Evolutionary conservation across 2,329 filamentous ascomycete genomes (phyloP), one percentile per base, ranked within the genome.

Genomic region (Exserohilum rostratum): DNA sequence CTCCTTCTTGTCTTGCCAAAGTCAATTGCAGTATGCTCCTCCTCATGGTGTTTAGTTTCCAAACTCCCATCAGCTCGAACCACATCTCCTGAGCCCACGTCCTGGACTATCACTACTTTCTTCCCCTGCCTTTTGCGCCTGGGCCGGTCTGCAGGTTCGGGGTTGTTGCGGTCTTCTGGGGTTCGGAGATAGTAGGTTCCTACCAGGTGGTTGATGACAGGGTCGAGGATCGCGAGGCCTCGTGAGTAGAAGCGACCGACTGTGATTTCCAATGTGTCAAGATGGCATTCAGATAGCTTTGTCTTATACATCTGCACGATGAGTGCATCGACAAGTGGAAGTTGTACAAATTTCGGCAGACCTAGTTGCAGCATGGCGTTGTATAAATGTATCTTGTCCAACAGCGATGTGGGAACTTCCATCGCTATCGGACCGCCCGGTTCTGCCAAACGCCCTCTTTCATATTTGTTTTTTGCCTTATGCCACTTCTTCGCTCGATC

Each of bases 361-460:
- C 54, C 62, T 1, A 68, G 49, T 17, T 68, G 65, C 2, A 65
- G 50, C 57, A 60, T 62, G 9, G 53, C 54, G 38, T 64, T 65
- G 47, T 68, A 68, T 1, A 66, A 50, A 22, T 68, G 58, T 1
- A 66, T 66, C 29, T 60, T 66, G 0, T 55, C 53, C 2, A 53
- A 30, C 7, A 65, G 55, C 13, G 10, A 30, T 0, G 29, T n/a
- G 3, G 64, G 64, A 31, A 61, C 50, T 0, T 7, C 6, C 3
- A 60, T 50, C 6, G n/a, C 13, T 7, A 61, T 18, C 5, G 46
- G 50, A n/a, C 20, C 13, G 15, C n/a, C 18, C n/a, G 31, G 20
- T 5, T 18, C 17, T 27, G 20, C 15, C 27, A 46, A 29, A 12
- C 25, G 4, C 15, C 25, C 9, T 27, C 6, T 29, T 2, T 5